phyloP scores from a whole-genome alignment of 2,329 filamentous ascomycete species.

The Aspergillus texensis region DNA sequence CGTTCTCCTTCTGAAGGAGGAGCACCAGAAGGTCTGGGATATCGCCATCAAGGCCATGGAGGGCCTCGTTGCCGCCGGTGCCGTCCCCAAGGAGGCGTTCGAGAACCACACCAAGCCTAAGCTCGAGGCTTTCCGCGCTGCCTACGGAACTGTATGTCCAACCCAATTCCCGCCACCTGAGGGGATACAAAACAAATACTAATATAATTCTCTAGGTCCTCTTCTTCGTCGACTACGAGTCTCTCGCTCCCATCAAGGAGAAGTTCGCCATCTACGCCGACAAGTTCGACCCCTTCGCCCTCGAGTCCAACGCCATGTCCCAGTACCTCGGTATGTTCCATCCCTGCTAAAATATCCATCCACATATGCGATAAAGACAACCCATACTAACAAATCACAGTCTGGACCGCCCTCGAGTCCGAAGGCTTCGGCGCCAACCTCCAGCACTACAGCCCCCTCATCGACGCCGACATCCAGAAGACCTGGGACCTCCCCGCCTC shows the following conservation, averaged over 20 bases:
- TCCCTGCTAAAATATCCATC: not conserved
- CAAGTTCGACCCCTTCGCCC: conserved; percentile 75
- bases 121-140: conserved; percentile 65
- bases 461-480: conserved; percentile 70
- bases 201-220: conserved; percentile 53
- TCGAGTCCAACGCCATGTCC: conserved; percentile 77
- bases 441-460: conserved; percentile 88
- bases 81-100: conserved; percentile 57
- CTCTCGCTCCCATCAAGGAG: conserved; percentile 61
- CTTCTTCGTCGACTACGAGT: conserved; percentile 77
- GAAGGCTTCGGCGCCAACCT: conserved; percentile 86
- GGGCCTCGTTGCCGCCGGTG: conserved; percentile 32
- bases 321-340: conserved; percentile 59
- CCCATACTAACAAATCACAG: conserved; percentile 17
- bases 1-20: conserved; percentile 75
- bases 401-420: conserved; percentile 79
- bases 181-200: not conserved
- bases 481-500: conserved; percentile 69
- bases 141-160: conserved; percentile 70
- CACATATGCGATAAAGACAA: too few relatives aligned
- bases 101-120: conserved; percentile 52
- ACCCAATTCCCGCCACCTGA: not conserved
- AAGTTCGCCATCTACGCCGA: conserved; percentile 75
- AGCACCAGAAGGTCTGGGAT: conserved; percentile 89
- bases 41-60: conserved; percentile 67